A percentile compares a stretch with the other conserved stretches of the same genome.
Conservation (phyloP, 495 filamentous ascomycete genomes). For the Penicillium odoratum region DNA sequence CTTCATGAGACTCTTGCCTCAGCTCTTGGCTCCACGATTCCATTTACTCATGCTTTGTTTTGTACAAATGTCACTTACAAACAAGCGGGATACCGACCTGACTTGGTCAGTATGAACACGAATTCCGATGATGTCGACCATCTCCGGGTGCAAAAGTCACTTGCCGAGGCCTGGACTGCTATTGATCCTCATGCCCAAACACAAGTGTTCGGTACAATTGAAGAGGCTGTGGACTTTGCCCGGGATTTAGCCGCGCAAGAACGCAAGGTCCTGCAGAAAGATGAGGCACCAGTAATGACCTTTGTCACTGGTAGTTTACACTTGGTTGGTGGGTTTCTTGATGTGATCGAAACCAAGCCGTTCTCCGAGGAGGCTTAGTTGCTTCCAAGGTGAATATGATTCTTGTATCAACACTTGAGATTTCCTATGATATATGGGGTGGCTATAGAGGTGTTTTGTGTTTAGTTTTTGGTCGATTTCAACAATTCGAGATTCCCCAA, state of each 20-base stretch:
- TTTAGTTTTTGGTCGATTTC: slow-evolving; percentile 23
- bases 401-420: slow-evolving; percentile 35
- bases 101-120: slow-evolving; percentile 76
- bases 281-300: slow-evolving; percentile 47
- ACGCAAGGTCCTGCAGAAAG: slow-evolving; percentile 26
- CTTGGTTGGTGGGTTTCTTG: slow-evolving; percentile 79
- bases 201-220: slow-evolving; percentile 71
- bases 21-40: slow-evolving; percentile 49
- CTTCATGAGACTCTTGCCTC: slow-evolving; percentile 66
- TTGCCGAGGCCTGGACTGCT: slow-evolving; percentile 70
- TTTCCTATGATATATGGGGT: slow-evolving; percentile 17
- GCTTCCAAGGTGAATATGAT: slow-evolving; percentile 17
- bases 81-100: slow-evolving; percentile 65
- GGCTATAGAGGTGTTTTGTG: slow-evolving; percentile 24
- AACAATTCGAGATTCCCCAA: slow-evolving; percentile 27
- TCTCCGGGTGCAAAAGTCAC: slow-evolving; percentile 69
- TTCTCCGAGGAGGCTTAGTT: slow-evolving; percentile 19
- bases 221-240: slow-evolving; percentile 76
- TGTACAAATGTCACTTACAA: slow-evolving; percentile 85
- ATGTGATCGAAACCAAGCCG: slow-evolving; percentile 67
- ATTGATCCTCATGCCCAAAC: slow-evolving; percentile 64
- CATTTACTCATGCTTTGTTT: slow-evolving; percentile 83
- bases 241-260: slow-evolving; percentile 50
- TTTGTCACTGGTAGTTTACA: slow-evolving; percentile 85
- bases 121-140: slow-evolving; percentile 64